These are phyloP conservation scores for Chalciporus pseudorubinellus DNA, from an alignment of 768 basidiomycete species.

Conservation along the genomic window DNA sequence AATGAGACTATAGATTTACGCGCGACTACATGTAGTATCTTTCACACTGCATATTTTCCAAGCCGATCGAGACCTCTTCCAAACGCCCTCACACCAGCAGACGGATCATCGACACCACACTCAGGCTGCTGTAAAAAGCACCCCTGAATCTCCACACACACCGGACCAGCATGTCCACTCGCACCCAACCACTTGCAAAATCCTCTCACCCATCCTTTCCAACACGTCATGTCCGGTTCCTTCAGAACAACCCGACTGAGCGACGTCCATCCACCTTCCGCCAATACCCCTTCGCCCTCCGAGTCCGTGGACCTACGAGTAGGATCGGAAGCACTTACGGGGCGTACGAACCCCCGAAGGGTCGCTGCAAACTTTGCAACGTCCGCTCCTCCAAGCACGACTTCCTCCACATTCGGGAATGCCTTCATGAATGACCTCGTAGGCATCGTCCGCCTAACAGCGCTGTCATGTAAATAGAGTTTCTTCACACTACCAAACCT, in stretches of 20 bases:
- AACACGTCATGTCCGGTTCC: conserved; percentile 7
- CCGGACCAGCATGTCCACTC: conserved; percentile 8
- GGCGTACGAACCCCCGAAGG: conserved; percentile 8
- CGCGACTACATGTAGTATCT: no score
- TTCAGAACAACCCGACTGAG: conserved; percentile 8
- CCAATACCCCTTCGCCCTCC: neutral
- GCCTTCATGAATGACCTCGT: conserved; percentile 15
- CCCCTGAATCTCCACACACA: conserved; percentile 11
- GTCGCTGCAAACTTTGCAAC: conserved; percentile 11
- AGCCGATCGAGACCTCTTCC: conserved; percentile 10
- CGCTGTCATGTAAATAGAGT: conserved; percentile 14
- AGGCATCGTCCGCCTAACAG: conserved; percentile 7
- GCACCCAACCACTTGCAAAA: conserved; percentile 21
- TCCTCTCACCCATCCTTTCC: conserved; percentile 15
- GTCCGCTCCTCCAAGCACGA: conserved; percentile 14
- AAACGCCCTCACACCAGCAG: neutral
- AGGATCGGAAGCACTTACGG: no score
- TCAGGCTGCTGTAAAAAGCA: neutral
- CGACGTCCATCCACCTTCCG: conserved; percentile 9
- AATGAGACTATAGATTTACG: no score
- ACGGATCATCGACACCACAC: neutral
- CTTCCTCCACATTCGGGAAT: conserved; percentile 15
- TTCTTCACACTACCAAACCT: conserved; percentile 10
- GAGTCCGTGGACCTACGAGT: neutral
- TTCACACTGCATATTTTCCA: conserved; percentile 5